Evolutionary conservation across 2,329 filamentous ascomycete genomes (phyloP).

Genomic region (Cyphellophora europaea): DNA sequence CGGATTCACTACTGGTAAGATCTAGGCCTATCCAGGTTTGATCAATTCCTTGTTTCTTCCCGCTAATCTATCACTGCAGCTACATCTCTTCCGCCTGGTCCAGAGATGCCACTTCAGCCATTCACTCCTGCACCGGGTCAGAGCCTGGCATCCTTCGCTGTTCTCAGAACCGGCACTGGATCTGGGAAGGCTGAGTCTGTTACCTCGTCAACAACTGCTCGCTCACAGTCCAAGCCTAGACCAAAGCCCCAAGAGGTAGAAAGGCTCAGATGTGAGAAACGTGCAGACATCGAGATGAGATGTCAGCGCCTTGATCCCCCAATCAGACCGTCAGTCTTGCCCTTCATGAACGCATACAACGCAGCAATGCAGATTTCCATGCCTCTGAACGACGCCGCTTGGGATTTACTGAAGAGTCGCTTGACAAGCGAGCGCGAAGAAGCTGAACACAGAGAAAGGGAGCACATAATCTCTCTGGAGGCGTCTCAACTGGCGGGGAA

Average conservation of each 20-base stretch:
- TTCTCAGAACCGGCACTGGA: no score
- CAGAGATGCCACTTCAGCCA: not conserved
- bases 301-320: slow-evolving; percentile 59
- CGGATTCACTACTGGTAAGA: not conserved
- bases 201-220: no score
- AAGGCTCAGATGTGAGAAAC: no score
- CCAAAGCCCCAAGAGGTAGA: no score
- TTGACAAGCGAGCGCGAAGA: slow-evolving; percentile 56
- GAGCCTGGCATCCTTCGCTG: no score
- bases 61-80: not conserved
- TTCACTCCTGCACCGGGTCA: not conserved
- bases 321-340: slow-evolving; percentile 51
- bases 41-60: no score
- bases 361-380: slow-evolving; percentile 61
- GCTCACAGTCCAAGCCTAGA: no score
- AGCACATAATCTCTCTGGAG: slow-evolving; percentile 10
- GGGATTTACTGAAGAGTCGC: slow-evolving; percentile 59
- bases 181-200: no score
- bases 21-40: no score
- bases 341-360: slow-evolving; percentile 64
- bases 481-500: slow-evolving; percentile 31
- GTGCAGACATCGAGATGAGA: slow-evolving; percentile 62
- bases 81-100: not conserved
- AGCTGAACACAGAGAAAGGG: slow-evolving; percentile 48
- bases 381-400: slow-evolving; percentile 59